Evolutionary conservation across 78 protist genomes (phyloP).

Genomic region (Dictyostelium purpureum): DNA sequence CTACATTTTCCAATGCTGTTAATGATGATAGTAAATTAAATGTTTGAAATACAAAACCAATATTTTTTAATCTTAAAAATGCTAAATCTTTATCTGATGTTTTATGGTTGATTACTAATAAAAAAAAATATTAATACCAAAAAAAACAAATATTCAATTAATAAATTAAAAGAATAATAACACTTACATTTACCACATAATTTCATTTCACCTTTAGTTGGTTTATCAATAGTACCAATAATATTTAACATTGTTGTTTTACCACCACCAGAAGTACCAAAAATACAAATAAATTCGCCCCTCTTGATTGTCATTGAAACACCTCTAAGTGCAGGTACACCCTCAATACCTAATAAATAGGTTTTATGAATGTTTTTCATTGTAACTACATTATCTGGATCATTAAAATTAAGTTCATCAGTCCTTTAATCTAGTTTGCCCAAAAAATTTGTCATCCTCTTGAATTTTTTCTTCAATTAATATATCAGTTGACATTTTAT

Average conservation of each 20-base stretch:
- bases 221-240: conserved; percentile 96
- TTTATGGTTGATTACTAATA: conserved; percentile 33
- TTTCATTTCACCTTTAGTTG: conserved; percentile 94
- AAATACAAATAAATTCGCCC: conserved; percentile 95
- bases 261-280: conserved; percentile 97
- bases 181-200: conserved; percentile 84
- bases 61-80: conserved; percentile 84
- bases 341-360: conserved; percentile 96
- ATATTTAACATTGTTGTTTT: conserved; percentile 95
- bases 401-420: conserved; percentile 56
- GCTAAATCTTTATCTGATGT: conserved; percentile 87
- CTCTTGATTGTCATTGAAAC: conserved; percentile 83
- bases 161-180: background rate
- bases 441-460: conserved; percentile 56
- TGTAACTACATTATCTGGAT: conserved; percentile 73
- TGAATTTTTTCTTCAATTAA: conserved; percentile 8
- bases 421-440: conserved; percentile 60
- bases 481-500: background rate
- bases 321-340: conserved; percentile 97
- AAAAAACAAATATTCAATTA: background rate
- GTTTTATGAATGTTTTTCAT: conserved; percentile 96
- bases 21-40: conserved; percentile 95
- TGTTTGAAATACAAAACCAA: conserved; percentile 97
- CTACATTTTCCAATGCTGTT: conserved; percentile 96
- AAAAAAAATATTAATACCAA: conserved; percentile 2